A percentile compares a stretch with the other conserved stretches of the same genome.
These are phyloP conservation scores for Tetraselmis striata DNA, from an alignment of 139 green algal genomes.

Conservation along the genomic window DNA sequence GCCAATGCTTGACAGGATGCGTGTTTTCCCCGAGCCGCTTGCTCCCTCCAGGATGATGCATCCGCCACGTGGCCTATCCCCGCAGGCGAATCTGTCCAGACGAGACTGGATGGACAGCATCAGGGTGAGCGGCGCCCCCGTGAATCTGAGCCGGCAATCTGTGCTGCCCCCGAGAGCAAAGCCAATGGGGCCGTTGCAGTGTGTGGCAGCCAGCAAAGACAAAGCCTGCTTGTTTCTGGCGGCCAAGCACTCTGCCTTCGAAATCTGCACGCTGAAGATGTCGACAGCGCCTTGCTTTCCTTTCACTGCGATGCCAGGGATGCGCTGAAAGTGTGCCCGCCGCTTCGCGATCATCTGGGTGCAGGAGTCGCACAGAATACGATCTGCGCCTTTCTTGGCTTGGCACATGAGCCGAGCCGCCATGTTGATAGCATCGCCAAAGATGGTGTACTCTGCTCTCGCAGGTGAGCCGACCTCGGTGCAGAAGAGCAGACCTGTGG, in stretches of 20 bases:
- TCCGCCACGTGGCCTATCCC: background rate
- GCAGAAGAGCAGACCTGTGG: slow-evolving; percentile 74
- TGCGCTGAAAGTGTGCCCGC: background rate
- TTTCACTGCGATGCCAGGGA: background rate
- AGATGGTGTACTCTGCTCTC: slow-evolving; percentile 79
- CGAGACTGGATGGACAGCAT: background rate
- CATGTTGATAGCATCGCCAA: slow-evolving; percentile 80
- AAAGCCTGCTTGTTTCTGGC: no score
- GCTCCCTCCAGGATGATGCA: background rate
- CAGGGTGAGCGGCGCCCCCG: background rate
- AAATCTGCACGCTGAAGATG: background rate
- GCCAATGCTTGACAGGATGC: background rate
- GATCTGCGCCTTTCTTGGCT: slow-evolving; percentile 15
- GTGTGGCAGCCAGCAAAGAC: background rate
- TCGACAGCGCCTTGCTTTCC: background rate
- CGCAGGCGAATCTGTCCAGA: background rate
- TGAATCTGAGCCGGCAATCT: background rate
- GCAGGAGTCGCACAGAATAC: background rate
- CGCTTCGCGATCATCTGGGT: background rate
- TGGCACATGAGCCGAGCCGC: slow-evolving; percentile 66
- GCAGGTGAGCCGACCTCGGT: slow-evolving; percentile 63
- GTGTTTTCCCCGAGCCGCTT: background rate
- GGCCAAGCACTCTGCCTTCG: no score
- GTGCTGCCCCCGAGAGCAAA: background rate
- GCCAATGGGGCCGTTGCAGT: background rate